Evolutionary conservation across 345 rosid genomes (phyloP).

Genomic region (Diplotaxis tenuifolia): DNA sequence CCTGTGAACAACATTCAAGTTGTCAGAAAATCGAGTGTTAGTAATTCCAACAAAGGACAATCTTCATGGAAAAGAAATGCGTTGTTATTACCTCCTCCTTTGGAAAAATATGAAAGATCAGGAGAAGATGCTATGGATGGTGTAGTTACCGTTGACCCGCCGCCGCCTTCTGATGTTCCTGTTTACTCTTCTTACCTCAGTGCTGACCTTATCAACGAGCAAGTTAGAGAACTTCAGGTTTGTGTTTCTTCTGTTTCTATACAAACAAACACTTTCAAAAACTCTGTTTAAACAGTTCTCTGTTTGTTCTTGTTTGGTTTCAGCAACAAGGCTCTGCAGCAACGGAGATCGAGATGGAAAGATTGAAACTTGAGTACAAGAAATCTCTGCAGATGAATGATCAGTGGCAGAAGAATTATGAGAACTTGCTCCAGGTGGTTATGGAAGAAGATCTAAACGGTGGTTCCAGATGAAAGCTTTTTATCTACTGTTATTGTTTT

Average conservation of each 20-base stretch:
- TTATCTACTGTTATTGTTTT: background rate
- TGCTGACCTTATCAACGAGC: constrained; percentile 48
- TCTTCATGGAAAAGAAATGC: constrained; percentile 55
- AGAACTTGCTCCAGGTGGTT: constrained; percentile 58
- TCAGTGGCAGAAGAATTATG: constrained; percentile 63
- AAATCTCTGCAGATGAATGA: constrained; percentile 44
- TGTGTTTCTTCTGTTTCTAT: constrained; percentile 14
- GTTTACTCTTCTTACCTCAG: constrained; percentile 38
- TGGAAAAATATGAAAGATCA: constrained; percentile 51
- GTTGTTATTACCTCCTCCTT: constrained; percentile 53
- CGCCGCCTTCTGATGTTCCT: constrained; percentile 28
- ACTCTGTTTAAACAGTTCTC: background rate
- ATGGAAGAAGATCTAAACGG: constrained; percentile 42
- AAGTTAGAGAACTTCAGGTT: constrained; percentile 75
- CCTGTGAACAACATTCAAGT: constrained; percentile 71
- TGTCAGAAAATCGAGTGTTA: constrained; percentile 41
- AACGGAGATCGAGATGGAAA: constrained; percentile 65
- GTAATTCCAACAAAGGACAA: constrained; percentile 32
- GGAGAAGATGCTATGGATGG: constrained; percentile 42
- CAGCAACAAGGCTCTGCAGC: constrained; percentile 52
- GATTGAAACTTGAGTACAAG: constrained; percentile 49
- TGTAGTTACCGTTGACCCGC: constrained; percentile 45
- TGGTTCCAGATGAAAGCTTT: constrained; percentile 13
- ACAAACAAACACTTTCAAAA: background rate
- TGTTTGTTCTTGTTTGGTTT: background rate